A percentile compares a stretch with the other conserved stretches of the same genome.
These are phyloP conservation scores for Monosporascus sp. DNA, from an alignment of 2,329 filamentous ascomycete genomes.

Conservation along the genomic window DNA sequence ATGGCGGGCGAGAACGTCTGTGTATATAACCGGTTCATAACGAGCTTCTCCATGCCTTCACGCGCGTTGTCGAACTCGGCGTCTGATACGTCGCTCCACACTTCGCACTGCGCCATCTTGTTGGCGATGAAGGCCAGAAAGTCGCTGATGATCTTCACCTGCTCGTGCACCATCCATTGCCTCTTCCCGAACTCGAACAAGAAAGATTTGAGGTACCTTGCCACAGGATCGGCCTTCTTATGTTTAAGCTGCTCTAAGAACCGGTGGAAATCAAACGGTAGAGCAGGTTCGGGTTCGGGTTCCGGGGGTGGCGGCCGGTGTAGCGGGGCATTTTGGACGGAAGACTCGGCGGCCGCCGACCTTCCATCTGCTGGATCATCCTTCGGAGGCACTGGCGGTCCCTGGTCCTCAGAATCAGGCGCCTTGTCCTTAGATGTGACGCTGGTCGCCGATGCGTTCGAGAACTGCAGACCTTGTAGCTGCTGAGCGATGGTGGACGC, in stretches of 20 bases:
- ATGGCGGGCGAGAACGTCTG: conserved; percentile 97
- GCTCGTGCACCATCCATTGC: conserved; percentile 99
- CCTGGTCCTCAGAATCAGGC: conserved; percentile 35
- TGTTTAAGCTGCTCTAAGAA: conserved; percentile 95
- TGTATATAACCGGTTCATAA: conserved; percentile 94
- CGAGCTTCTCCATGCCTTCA: conserved; percentile 98
- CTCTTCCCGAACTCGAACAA: conserved; percentile 91
- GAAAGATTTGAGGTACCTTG: conserved; percentile 91
- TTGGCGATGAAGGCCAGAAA: conserved; percentile 95
- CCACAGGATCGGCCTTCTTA: conserved; percentile 95
- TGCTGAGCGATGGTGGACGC: conserved; percentile 45
- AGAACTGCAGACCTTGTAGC: conserved; percentile 37
- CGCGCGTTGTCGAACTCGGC: conserved; percentile 97
- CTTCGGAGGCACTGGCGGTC: conserved; percentile 56
- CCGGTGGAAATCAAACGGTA: conserved; percentile 95
- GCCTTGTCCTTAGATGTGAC: conserved; percentile 31
- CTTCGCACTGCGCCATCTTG: conserved; percentile 96
- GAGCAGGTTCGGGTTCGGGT: conserved; percentile 70
- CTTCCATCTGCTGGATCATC: conserved; percentile 46
- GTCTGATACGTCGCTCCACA: conserved; percentile 93
- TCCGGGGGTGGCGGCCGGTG: conserved; percentile 66
- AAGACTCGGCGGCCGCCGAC: conserved; percentile 24
- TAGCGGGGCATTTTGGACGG: conserved; percentile 42
- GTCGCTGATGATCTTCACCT: conserved; percentile 97
- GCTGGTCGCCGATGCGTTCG: conserved; percentile 33